Conservation (phyloP, 352 stramenopile species). For the Pythium aquatile region DNA sequence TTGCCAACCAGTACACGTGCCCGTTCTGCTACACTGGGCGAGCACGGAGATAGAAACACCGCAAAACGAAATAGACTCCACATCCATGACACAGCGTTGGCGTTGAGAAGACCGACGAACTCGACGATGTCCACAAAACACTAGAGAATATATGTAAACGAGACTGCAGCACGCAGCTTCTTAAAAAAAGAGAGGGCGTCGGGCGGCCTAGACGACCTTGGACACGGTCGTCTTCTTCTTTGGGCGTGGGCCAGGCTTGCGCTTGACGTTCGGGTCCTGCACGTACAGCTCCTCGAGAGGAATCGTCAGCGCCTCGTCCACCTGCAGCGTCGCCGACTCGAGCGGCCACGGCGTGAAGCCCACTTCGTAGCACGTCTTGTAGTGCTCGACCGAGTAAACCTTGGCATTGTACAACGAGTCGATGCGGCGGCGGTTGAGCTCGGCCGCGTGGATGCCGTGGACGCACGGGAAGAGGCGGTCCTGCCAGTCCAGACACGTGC, state of each 20-base stretch:
- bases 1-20: conserved; percentile 56
- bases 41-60: conserved; percentile 18
- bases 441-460: conserved; percentile 69
- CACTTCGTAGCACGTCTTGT: conserved; percentile 55
- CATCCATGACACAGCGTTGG: not conserved
- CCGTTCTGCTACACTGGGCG: conserved; percentile 61
- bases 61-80: not conserved
- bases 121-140: not conserved
- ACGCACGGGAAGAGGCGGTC: conserved; percentile 75
- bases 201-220: conserved; percentile 18
- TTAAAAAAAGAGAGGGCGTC: not conserved
- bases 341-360: conserved; percentile 61
- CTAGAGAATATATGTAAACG: not conserved
- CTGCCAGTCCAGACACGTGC: conserved; percentile 80
- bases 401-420: conserved; percentile 71
- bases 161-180: not conserved
- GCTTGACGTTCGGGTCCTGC: conserved; percentile 44
- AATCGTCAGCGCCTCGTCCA: conserved; percentile 54
- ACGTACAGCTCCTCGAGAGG: conserved; percentile 64
- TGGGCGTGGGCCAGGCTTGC: conserved; percentile 59
- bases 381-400: conserved; percentile 68
- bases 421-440: conserved; percentile 69
- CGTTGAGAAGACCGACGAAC: not conserved
- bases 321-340: conserved; percentile 43
- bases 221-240: conserved; percentile 39